Conservation (phyloP, 768 basidiomycete species). For the Lactarius pseudohatsudake region DNA sequence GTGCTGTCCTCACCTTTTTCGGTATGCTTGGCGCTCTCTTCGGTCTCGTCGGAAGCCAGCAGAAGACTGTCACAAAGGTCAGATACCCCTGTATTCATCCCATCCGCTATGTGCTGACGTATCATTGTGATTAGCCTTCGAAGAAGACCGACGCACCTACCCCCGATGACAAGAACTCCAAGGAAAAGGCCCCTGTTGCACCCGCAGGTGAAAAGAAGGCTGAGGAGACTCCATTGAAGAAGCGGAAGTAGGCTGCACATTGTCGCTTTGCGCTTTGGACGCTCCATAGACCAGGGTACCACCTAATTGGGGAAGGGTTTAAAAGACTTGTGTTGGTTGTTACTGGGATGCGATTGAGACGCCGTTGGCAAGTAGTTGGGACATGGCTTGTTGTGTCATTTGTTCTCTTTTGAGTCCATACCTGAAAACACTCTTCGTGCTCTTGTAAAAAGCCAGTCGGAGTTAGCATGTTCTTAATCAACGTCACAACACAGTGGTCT, state of each 20-base stretch:
- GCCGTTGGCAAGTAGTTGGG: conserved; percentile 9
- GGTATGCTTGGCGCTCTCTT: conserved; percentile 81
- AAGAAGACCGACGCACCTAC: conserved; percentile 76
- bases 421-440: conserved; percentile 1
- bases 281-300: conserved; percentile 1
- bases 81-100: conserved; percentile 22
- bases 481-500: not conserved
- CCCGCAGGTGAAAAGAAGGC: conserved; percentile 74
- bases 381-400: conserved; percentile 22
- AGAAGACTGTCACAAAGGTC: conserved; percentile 74
- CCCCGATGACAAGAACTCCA: conserved; percentile 59
- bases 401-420: conserved; percentile 15
- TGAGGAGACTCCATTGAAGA: conserved; percentile 67
- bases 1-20: conserved; percentile 74
- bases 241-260: conserved; percentile 57
- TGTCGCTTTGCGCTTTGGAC: not conserved
- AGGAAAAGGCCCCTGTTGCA: conserved; percentile 66
- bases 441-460: not conserved
- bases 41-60: conserved; percentile 71
- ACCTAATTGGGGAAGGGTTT: not conserved
- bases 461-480: not conserved
- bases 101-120: conserved; percentile 4
- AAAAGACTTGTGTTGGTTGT: conserved; percentile 18
- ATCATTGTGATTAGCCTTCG: conserved; percentile 45
- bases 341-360: conserved; percentile 11